Evolutionary conservation across 306 rosid genomes (phyloP), one percentile per base, ranked within the genome.

Genomic region (Crotalaria pallida): DNA sequence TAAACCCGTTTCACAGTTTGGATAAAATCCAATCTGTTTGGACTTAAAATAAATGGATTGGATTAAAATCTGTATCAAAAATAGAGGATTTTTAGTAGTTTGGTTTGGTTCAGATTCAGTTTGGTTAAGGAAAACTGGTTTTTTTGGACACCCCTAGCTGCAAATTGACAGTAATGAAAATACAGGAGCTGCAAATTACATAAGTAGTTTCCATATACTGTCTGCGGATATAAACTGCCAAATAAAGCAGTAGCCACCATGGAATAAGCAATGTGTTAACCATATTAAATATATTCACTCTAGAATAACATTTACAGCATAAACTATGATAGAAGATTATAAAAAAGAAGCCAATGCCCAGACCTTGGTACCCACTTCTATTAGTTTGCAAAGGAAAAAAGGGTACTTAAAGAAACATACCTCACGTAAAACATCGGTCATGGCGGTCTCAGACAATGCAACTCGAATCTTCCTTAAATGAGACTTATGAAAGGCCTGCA

Each of bases 391-490:
- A 47, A 66, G 51, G 27, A 13, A 23, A 29, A 6, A n/a, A 77
- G 89, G n/a, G n/a, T n/a, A n/a, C n/a, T n/a, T n/a, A n/a, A n/a
- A n/a, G n/a, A n/a, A n/a, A n/a, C n/a, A n/a, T n/a, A n/a, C n/a
- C n/a, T n/a, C n/a, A n/a, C n/a, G n/a, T n/a, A n/a, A n/a, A n/a
- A n/a, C 99, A 83, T 95, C 99, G 55, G 89, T 86, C 99, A 95
- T 95, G 69, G 99, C 99, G 34, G 99, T 95, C 88, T 95, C 99
- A 13, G 95, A 87, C 47, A 97, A 97, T 80, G 91, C 96, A 81
- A 95, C 99, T 67, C 97, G 96, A 65, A 84, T 89, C 82, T 83
- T 95, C 80, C 83, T 77, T 61, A 95, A 77, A 86, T 95, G 97
- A 79, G 99, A 95, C 87, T 95, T 95, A 64, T 89, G 97, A 72